Base-by-base conservation (phyloP, 225 moss, liverwort and hornwort genomes). In the Pseudisothecium myosuroides region DNA sequence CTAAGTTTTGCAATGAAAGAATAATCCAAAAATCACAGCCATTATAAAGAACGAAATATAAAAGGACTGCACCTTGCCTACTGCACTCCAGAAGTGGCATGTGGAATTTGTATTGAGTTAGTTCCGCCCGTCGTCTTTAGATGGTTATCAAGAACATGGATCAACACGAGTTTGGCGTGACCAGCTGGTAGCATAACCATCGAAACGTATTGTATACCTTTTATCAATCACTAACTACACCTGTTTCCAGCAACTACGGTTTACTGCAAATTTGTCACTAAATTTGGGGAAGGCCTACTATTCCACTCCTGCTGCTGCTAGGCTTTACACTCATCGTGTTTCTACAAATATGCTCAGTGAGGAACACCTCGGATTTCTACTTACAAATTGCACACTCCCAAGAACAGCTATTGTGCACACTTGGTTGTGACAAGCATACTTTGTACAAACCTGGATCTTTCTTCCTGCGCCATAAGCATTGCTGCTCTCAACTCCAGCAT, bases 361-460 rank as follows among this genome's bases (percentile, higher is more conserved):
- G 62, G 74, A 69, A 76, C 85, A 72, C 72, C 74, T 91, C 26
- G 37, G 22, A 19, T 50, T 49, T 43, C 78, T 91, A 93, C 90
- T 86, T 90, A 91, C 90, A 93, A 84, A 91, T 65, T 88, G 49
- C 90, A 82, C 81, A 85, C 43, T 79, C 52, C 78, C 89, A 92
- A 82, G 84, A 59, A 66, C 37, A 69, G 81, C 71, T 62, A 29
- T 69, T 89, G 86, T 49, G 85, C 72, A 39, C 77, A 78, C 88
- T 86, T 64, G 90, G 90, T 80, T 84, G 75, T 84, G 85, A 68
- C 50, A 69, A 81, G 62, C 63, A 76, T 86, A 69, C 81, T 88
- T 41, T 90, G 78, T 91, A 93, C 93, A 93, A 78, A 86, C 76
- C 88, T 67, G 62, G 27, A 75, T 65, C 64, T 50, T 36, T 27